Evolutionary conservation across 257 asterid species (phyloP).

Genomic region (Leptodermis oblonga): DNA sequence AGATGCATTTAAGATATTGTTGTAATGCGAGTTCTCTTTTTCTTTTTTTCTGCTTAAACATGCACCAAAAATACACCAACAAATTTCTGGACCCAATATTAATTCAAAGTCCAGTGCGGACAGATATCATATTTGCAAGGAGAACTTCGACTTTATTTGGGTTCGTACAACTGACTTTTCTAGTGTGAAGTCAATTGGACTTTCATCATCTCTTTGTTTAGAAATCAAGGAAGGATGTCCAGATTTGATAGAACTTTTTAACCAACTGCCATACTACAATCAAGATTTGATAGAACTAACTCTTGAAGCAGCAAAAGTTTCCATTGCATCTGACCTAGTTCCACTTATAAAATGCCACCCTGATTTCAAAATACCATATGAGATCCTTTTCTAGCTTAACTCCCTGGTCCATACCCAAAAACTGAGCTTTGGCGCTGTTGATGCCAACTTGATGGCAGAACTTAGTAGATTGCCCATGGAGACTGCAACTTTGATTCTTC

Average conservation of each 20-base stretch:
- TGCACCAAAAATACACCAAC: slow-evolving; percentile 71
- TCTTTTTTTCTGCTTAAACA: slow-evolving; percentile 54
- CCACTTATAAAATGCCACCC: slow-evolving; percentile 50
- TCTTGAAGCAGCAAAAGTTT: slow-evolving; percentile 39
- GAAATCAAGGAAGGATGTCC: slow-evolving; percentile 49
- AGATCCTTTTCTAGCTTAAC: slow-evolving; percentile 79
- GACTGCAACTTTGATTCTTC: slow-evolving; percentile 46
- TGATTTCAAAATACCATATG: slow-evolving; percentile 45
- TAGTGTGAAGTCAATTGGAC: slow-evolving; percentile 54
- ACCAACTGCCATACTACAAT: slow-evolving; percentile 46
- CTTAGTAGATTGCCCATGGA: slow-evolving; percentile 48
- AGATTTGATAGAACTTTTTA: slow-evolving; percentile 27
- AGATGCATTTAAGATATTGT: background rate
- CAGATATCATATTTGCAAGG: slow-evolving; percentile 75
- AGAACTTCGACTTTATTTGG: slow-evolving; percentile 68
- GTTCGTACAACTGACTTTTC: slow-evolving; percentile 93
- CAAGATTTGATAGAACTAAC: slow-evolving; percentile 38
- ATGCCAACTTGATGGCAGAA: slow-evolving; percentile 42
- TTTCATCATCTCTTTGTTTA: slow-evolving; percentile 69
- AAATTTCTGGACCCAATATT: slow-evolving; percentile 61
- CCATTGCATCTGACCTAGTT: slow-evolving; percentile 45
- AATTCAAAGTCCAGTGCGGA: slow-evolving; percentile 53
- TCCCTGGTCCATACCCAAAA: slow-evolving; percentile 82
- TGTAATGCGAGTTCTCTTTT: background rate
- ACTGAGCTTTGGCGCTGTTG: slow-evolving; percentile 59